Base-by-base conservation (phyloP, 2,329 filamentous ascomycete genomes). In the Metarhizium humberi region DNA sequence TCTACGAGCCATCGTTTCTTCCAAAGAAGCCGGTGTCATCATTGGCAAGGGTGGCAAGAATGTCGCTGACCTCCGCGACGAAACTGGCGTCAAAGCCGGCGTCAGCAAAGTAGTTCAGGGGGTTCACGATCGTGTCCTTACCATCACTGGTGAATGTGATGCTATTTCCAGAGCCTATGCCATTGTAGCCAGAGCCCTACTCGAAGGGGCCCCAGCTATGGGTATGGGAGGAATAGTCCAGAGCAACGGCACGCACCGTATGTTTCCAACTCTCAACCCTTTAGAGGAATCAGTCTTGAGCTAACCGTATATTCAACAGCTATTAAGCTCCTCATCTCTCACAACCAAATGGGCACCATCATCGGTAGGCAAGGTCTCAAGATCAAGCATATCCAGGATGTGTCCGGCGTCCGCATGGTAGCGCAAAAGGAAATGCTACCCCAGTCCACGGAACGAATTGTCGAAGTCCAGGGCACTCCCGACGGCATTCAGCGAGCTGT, bases 281-380 rank as follows among this genome's bases (percentile, higher is more conserved):
- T 10, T 29, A 18, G n/a, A 14, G 1, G 11, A 36, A 6, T 8
- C 20, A 38, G 30, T 11, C 4, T 36, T 4, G 6, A 29, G 42
- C 52, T 55, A 45, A 57, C 14, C 14, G 16, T n/a, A 25, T n/a
- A 3, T 13, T 49, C 32, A 16, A 25, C 63, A 99, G 94, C 94
- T 58, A 89, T 99, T 72, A 96, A 96, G 69, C 86, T 99, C 36
- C 86, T 99, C 70, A 97, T 99, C 73, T 99, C 94, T 38, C 92
- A 99, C 78, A 97, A 97, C 73, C 94, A 99, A 75, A 99, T 99
- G 94, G 94, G 94, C 59, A 99, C 94, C 66, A 96, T 99, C 75
- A 99, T 99, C 69, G 94, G 94, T 66, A 86, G 91, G 62, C 89
- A 95, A 71, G 94, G 94, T 57, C 80, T 96, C 63, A 99, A 97